Percentiles rank a stretch among this genome's conserved stretches.
Evolutionary conservation across 352 stramenopile genomes (phyloP).

Genomic region (Labyrinthula sp.): DNA sequence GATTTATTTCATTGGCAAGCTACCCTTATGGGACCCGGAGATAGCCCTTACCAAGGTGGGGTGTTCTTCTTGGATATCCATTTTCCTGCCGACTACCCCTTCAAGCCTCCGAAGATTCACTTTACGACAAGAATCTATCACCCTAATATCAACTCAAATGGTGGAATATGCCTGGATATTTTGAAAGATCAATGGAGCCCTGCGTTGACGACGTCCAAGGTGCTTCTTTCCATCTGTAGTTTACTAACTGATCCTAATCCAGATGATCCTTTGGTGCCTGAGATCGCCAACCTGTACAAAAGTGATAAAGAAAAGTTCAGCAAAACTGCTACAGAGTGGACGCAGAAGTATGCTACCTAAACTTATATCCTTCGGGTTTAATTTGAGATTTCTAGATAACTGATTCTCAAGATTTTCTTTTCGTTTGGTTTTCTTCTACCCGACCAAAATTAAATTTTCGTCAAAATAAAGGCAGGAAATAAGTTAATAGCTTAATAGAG

Average conservation of each 20-base stretch:
- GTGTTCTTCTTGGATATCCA: slow-evolving; percentile 90
- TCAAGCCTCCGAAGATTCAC: slow-evolving; percentile 81
- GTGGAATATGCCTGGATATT: slow-evolving; percentile 98
- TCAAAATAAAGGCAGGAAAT: too few species aligned
- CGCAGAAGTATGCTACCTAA: slow-evolving; percentile 32
- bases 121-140: slow-evolving; percentile 99
- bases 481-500: too few species aligned
- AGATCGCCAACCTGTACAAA: slow-evolving; percentile 84
- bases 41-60: slow-evolving; percentile 78
- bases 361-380: too few species aligned
- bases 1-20: slow-evolving; percentile 86
- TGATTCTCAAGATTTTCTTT: too few species aligned
- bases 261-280: slow-evolving; percentile 86
- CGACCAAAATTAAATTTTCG: too few species aligned
- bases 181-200: slow-evolving; percentile 98
- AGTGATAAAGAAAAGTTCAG: slow-evolving; percentile 49
- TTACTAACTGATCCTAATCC: slow-evolving; percentile 97
- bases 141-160: slow-evolving; percentile 98
- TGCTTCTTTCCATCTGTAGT: slow-evolving; percentile 96
- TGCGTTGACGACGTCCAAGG: slow-evolving; percentile 95
- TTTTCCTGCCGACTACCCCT: slow-evolving; percentile 91
- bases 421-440: too few species aligned
- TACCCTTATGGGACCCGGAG: slow-evolving; percentile 85
- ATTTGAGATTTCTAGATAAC: too few species aligned
- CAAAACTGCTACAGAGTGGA: slow-evolving; percentile 28